Base-by-base conservation (phyloP, 148 eudicot genomes). In the Heliosperma pusillum region DNA sequence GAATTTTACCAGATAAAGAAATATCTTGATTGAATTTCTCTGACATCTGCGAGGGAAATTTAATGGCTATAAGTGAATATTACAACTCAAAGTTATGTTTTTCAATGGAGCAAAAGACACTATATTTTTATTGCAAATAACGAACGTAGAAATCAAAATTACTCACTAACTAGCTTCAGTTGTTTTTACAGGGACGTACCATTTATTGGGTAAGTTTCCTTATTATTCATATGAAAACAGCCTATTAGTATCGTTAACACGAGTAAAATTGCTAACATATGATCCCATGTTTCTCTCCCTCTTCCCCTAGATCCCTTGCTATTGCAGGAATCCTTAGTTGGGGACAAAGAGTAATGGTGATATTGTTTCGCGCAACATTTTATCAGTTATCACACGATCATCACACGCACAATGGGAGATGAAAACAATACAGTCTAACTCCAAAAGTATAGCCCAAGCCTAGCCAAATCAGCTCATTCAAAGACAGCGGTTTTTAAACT, bases 1-100 rank as follows among this genome's bases (percentile, higher is more conserved):
- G 99, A 77, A 95, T 92, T 86, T 95, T 95, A 72, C 99, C 94
- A 9, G 99, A 90, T 73, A 95, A 80, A 24, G 89, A 74, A 7
- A 86, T 68, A 4, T 89, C 97, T 70, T 90, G 97, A 77, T 95
- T 95, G 77, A 92, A 89, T 68, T 83, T 92, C 85, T 88, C 97
- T 52, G 97, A 86, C 99, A 95, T 95, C 99, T 95, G 88, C 24
- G 12, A 65, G 36, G 69, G 69, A n/a, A 52, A 80, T 80, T 57
- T 59, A 22, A 58, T 20, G 33, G 58, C 44, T 19, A 45, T 44
- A 9, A 69, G 33, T 45, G 7, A 25, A 45, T 22, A 21, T 45
- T 13, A 7, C 20, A 45, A 19, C 56, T 42, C 30, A 45, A 42
- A 44, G 16, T 21, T 24, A 69, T 10, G 15, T 13, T 50, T 50